Evolutionary conservation across 1,284 basidiomycete species (phyloP), one percentile per base, ranked within the genome.

Genomic region (Meira nashicola): DNA sequence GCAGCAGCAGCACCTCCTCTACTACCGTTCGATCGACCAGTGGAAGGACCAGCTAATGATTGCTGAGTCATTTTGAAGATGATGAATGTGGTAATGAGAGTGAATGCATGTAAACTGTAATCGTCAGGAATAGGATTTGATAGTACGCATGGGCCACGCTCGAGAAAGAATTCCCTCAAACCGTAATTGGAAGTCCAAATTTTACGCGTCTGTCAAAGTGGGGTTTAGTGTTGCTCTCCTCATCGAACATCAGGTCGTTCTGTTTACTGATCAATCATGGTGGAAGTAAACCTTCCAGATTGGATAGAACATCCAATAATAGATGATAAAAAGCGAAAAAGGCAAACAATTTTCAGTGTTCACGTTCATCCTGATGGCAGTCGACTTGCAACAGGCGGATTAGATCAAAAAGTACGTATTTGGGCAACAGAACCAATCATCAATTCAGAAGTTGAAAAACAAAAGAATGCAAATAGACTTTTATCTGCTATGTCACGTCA

Each of bases 351-450:
- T 71, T 96, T 93, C 82, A 90, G 90, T 25, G 84, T 94, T 19
- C 87, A 90, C 66, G 90, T 96, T 11, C 93, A 96, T 77, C 95
- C 95, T 0, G 94, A 99, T 75, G 90, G 90, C 63, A 92, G 90
- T 40, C 86, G 94, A 25, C 87, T 99, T 62, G 95, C 95, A 9
- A 98, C 94, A 0, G 94, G 92, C 19, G 93, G 94, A 14, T 83
- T 96, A 48, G 92, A 97, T 79, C 87, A 90, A 51, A 95, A 95
- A 82, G 87, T 99, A 66, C 88, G 92, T 63, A 92, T 98, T 79
- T 98, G 95, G 95, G 89, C 89, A 64, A 97, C 94, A 0, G 87
- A 89, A 60, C 91, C 93, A 1, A 94, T 98, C 67, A 82, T 97
- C 38, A 86, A 87, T 62, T 79, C 83, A 21, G 83, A 85, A 15